These are phyloP conservation scores for Firmiana major DNA, from an alignment of 345 rosid genomes.

Conservation along the genomic window DNA sequence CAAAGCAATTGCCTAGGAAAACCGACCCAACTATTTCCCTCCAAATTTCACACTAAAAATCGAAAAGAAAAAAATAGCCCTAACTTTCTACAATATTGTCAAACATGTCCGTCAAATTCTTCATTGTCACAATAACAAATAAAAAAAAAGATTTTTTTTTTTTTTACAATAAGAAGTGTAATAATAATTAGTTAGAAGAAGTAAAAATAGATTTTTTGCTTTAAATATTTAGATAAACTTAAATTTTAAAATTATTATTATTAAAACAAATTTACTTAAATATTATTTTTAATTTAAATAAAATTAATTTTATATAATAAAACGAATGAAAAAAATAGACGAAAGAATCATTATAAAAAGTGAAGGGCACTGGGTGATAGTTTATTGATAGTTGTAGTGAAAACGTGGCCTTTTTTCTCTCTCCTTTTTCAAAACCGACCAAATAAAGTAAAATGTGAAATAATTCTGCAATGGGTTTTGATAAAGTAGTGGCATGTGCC, in stretches of 20 bases:
- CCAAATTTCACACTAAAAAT: neutral
- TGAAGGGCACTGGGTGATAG: neutral
- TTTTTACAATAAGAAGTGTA: too few relatives aligned
- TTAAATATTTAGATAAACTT: too few relatives aligned
- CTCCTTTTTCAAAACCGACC: neutral
- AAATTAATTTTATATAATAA: too few relatives aligned
- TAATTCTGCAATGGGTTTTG: constrained; percentile 34
- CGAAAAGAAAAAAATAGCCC: neutral
- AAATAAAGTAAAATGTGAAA: constrained; percentile 5
- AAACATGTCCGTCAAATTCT: neutral
- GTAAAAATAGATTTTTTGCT: too few relatives aligned
- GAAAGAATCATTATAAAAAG: neutral
- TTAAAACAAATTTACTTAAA: too few relatives aligned
- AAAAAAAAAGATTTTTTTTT: too few relatives aligned
- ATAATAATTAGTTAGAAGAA: too few relatives aligned
- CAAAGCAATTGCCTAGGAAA: neutral
- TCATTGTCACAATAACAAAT: too few relatives aligned
- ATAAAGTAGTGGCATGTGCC: constrained; percentile 10
- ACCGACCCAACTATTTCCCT: neutral
- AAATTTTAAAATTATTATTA: too few relatives aligned
- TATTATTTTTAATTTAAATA: too few relatives aligned
- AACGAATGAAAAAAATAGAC: too few relatives aligned
- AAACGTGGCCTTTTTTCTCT: neutral
- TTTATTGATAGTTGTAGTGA: neutral
- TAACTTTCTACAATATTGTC: neutral